Evolutionary conservation across 75 land plant species (phyloP).

Genomic region (Isoetes taiwanensis): DNA sequence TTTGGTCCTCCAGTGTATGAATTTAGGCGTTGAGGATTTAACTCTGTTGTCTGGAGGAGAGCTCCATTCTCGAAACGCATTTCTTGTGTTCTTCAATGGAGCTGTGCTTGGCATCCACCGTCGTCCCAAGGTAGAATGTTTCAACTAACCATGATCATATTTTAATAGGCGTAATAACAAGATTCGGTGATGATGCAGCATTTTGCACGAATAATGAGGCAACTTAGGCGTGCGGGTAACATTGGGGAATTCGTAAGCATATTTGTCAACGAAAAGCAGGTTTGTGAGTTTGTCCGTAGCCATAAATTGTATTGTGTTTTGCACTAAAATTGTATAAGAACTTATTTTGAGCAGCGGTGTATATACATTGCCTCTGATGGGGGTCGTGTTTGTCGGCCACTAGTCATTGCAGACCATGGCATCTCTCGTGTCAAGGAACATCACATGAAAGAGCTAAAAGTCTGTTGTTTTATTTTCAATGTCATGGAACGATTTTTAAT

Average conservation of each 20-base stretch:
- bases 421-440: slow-evolving; percentile 83
- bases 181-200: slow-evolving; percentile 23
- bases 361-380: slow-evolving; percentile 97
- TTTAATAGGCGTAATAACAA: neutral
- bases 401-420: slow-evolving; percentile 92
- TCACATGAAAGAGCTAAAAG: slow-evolving; percentile 93
- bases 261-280: slow-evolving; percentile 81
- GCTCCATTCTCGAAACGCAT: slow-evolving; percentile 56
- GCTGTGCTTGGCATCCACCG: slow-evolving; percentile 86
- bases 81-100: slow-evolving; percentile 89
- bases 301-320: neutral
- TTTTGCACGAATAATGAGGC: slow-evolving; percentile 61
- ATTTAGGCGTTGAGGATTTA: slow-evolving; percentile 83
- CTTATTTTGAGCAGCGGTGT: slow-evolving; percentile 44
- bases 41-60: slow-evolving; percentile 76
- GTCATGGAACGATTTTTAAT: neutral
- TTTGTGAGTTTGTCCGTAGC: slow-evolving; percentile 11
- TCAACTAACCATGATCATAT: neutral
- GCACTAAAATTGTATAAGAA: neutral
- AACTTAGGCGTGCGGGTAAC: slow-evolving; percentile 67
- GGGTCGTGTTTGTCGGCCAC: slow-evolving; percentile 96
- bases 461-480: slow-evolving; percentile 10
- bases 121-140: slow-evolving; percentile 48
- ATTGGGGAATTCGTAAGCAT: slow-evolving; percentile 95
- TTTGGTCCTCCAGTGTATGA: slow-evolving; percentile 57